Base-by-base conservation (phyloP, 306 rosid genomes). In the Cucurbita ficifolia region DNA sequence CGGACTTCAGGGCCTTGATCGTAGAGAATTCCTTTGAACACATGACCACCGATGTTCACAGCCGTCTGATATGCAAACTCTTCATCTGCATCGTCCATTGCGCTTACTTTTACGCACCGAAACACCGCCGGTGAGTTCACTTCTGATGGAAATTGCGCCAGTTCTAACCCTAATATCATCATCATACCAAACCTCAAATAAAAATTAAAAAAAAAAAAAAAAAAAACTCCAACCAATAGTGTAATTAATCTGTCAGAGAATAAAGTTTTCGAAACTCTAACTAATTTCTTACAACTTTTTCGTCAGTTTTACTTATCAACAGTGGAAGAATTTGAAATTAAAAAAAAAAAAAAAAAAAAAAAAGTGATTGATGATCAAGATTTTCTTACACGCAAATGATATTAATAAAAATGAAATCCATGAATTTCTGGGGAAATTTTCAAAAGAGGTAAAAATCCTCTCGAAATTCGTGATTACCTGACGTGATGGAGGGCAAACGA, bases 51-150 rank as follows among this genome's bases (percentile, higher is more conserved):
- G 59, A 95, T 95, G 85, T 88, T 95, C 29, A 95, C 88, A 8
- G 97, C 96, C 17, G 99, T 89, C 81, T 95, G 97, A 81, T 91
- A 95, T 13, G 96, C 99, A 73, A 81, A 89, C 58, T 93, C 89
- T n/a, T 95, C 99, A 8, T 89, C 97, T 13, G 80, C 81, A 62
- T 87, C 90, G 76, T 91, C 96, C 87, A 95, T 81, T 36, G 96
- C 84, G 77, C 90, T 95, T 18, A 95, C 96, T 79, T 76, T 88
- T 40, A 95, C 97, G 62, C 99, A 95, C 18, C 96, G 92, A 48
- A 95, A 95, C 65, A 86, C 81, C 4, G 99, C 99, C 21, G 92
- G 78, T 3, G 97, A 95, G 65, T 83, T 95, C 76, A 95, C 81
- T 69, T 95, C 99, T 0, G 96, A 75, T 56, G 99, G 99, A 54